Conservation (phyloP, 2,329 filamentous ascomycete species). For the Eutypella sp. region DNA sequence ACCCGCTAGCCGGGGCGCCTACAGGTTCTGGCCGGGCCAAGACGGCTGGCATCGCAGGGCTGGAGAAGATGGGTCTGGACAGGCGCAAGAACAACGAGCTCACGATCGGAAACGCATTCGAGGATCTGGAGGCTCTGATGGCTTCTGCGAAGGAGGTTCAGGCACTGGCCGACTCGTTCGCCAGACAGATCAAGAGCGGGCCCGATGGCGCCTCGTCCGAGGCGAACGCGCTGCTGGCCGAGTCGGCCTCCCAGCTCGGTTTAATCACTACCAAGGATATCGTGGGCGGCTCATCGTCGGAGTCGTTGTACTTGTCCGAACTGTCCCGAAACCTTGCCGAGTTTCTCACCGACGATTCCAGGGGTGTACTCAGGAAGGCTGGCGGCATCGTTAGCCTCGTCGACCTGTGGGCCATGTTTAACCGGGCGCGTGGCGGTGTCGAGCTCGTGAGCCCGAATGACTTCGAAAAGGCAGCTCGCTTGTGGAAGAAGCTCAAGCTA, state of each 20-base stretch:
- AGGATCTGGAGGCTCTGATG: slow-evolving; percentile 95
- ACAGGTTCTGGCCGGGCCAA: slow-evolving; percentile 39
- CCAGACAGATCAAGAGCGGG: slow-evolving; percentile 56
- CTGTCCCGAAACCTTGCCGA: slow-evolving; percentile 80
- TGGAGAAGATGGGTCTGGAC: slow-evolving; percentile 80
- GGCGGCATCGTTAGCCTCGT: slow-evolving; percentile 87
- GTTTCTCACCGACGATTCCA: slow-evolving; percentile 79
- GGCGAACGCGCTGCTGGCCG: slow-evolving; percentile 68
- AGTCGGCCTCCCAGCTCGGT: slow-evolving; percentile 78
- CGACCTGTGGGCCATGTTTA: slow-evolving; percentile 92
- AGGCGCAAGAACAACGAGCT: slow-evolving; percentile 88
- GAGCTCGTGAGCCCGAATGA: slow-evolving; percentile 89
- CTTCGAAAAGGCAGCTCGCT: slow-evolving; percentile 80
- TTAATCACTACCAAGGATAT: slow-evolving; percentile 95
- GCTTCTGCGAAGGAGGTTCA: slow-evolving; percentile 95
- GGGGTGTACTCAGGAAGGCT: slow-evolving; percentile 70
- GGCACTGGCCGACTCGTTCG: slow-evolving; percentile 83
- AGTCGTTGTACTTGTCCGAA: slow-evolving; percentile 85
- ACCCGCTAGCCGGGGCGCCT: slow-evolving; percentile 21
- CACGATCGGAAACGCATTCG: slow-evolving; percentile 89
- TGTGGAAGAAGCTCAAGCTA: slow-evolving; percentile 84
- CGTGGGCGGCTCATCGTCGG: slow-evolving; percentile 60
- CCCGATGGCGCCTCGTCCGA: slow-evolving; percentile 59
- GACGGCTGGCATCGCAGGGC: slow-evolving; percentile 81
- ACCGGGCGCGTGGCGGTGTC: slow-evolving; percentile 85